Evolutionary conservation across 257 asterid genomes (phyloP).

Genomic region (Ehretia macrophylla): DNA sequence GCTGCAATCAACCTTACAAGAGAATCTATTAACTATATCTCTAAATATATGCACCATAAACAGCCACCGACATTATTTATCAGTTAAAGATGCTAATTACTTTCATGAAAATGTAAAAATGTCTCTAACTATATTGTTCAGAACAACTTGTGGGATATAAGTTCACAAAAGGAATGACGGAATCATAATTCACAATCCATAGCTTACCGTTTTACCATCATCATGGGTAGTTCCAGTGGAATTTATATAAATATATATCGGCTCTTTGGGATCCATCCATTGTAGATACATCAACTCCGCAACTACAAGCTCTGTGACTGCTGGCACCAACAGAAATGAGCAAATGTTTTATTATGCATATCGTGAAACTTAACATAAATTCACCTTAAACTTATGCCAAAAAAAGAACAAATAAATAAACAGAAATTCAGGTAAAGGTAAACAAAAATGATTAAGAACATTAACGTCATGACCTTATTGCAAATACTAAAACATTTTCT

Average conservation of each 20-base stretch:
- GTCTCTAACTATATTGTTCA: too few species aligned
- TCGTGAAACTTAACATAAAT: neutral
- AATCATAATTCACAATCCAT: too few species aligned
- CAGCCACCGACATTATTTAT: too few species aligned
- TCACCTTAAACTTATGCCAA: too few species aligned
- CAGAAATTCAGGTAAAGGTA: neutral
- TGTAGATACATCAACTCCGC: constrained; percentile 90
- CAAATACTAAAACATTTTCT: too few species aligned
- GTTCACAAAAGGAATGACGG: neutral
- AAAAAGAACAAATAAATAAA: constrained; percentile 1
- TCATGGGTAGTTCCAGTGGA: constrained; percentile 96
- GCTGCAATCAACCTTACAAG: too few species aligned
- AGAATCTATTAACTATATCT: too few species aligned
- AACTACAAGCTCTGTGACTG: constrained; percentile 84
- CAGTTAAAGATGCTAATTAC: too few species aligned
- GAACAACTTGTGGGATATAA: neutral
- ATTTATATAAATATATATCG: constrained; percentile 80
- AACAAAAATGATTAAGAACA: too few species aligned
- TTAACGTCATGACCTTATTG: too few species aligned
- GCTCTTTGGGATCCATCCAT: constrained; percentile 83
- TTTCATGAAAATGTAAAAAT: too few species aligned
- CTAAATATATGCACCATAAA: too few species aligned
- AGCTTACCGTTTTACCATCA: constrained; percentile 90
- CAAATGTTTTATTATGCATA: neutral
- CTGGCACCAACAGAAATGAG: constrained; percentile 76